Conservation (phyloP, 192 early-diverging fungal species). For the Rhizoclosmatium sp. region DNA sequence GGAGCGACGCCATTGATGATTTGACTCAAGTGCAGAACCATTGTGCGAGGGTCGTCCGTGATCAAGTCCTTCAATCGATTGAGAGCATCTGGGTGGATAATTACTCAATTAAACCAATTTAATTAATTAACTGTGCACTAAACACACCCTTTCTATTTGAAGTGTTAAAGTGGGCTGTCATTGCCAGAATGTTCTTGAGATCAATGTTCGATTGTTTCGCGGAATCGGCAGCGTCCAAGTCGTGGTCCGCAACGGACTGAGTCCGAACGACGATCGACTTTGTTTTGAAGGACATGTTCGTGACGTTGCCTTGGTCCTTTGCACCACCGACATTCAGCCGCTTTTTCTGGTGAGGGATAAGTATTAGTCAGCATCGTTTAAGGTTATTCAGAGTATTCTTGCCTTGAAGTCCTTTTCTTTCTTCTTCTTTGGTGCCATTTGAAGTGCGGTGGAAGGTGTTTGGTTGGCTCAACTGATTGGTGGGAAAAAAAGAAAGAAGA, state of each 20-base stretch:
- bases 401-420: slow-evolving; percentile 32
- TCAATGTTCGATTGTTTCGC: neutral
- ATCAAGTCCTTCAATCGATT: slow-evolving; percentile 9
- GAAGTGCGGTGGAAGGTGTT: neutral
- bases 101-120: neutral
- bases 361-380: neutral
- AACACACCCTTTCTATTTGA: slow-evolving; percentile 1
- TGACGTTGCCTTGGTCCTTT: slow-evolving; percentile 13
- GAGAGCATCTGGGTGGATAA: slow-evolving; percentile 10
- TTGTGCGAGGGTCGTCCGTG: neutral
- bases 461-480: neutral
- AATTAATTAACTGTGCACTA: neutral
- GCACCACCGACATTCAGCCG: slow-evolving; percentile 20
- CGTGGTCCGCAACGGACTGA: slow-evolving; percentile 21
- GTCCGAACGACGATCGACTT: slow-evolving; percentile 22
- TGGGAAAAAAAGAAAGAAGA: slow-evolving; percentile 3
- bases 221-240: neutral
- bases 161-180: neutral
- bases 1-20: slow-evolving; percentile 2
- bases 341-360: slow-evolving; percentile 18
- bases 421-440: slow-evolving; percentile 17
- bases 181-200: neutral
- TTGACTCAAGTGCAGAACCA: slow-evolving; percentile 19
- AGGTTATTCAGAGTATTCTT: neutral
- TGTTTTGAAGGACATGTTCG: slow-evolving; percentile 28